These are phyloP conservation scores for Hypoxylon sp. DNA, from an alignment of 2,329 filamentous ascomycete genomes.

Conservation along the genomic window DNA sequence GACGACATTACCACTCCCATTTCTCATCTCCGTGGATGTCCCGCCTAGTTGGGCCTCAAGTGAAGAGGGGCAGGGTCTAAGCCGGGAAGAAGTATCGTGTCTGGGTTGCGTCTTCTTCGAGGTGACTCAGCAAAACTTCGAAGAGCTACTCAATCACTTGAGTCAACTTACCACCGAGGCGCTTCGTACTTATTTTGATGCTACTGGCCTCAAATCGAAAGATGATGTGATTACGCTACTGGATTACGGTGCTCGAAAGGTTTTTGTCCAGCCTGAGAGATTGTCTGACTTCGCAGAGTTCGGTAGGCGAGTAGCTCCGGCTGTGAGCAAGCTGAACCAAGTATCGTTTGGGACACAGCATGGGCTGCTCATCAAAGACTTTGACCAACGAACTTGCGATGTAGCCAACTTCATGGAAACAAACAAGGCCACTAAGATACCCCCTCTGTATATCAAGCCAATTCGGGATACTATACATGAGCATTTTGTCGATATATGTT, in stretches of 20 bases:
- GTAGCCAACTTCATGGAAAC: conserved; percentile 62
- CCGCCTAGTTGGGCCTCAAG: conserved; percentile 64
- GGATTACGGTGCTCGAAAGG: conserved; percentile 85
- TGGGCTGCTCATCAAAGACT: conserved; percentile 68
- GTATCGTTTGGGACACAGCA: conserved; percentile 63
- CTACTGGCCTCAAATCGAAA: conserved; percentile 74
- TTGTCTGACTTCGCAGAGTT: conserved; percentile 71
- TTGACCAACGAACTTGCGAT: conserved; percentile 62
- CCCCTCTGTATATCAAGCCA: conserved; percentile 67
- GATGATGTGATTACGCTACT: conserved; percentile 86
- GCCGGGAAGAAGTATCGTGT: conserved; percentile 69
- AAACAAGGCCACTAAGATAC: conserved; percentile 62
- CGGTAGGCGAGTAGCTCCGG: conserved; percentile 69
- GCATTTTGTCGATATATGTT: conserved; percentile 63
- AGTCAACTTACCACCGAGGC: conserved; percentile 63
- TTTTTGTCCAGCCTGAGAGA: conserved; percentile 83
- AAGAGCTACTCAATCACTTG: conserved; percentile 64
- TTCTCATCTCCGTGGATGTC: conserved; percentile 71
- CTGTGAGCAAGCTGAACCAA: conserved; percentile 62
- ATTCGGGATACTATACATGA: conserved; percentile 62
- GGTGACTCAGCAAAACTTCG: conserved; percentile 59
- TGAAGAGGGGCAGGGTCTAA: conserved; percentile 63
- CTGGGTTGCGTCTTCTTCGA: conserved; percentile 73
- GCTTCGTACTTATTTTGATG: conserved; percentile 81
- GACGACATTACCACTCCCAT: conserved; percentile 74